These are phyloP conservation scores for Globisporangium carolinianum DNA, from an alignment of 352 stramenopile genomes.

Conservation along the genomic window DNA sequence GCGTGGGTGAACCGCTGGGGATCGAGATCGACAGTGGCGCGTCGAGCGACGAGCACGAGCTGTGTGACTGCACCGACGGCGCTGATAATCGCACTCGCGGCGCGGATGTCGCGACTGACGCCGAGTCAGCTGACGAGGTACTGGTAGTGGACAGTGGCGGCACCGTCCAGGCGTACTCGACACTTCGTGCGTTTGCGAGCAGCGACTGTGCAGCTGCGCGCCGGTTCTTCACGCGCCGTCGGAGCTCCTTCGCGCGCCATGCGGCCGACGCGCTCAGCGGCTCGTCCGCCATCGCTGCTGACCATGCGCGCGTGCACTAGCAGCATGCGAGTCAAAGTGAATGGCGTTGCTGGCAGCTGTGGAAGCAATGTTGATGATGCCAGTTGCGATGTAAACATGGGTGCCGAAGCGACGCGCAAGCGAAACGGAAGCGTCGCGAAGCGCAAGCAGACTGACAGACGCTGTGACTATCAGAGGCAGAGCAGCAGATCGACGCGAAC, in stretches of 20 bases:
- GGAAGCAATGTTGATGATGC: too few species aligned
- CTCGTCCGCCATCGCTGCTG: neutral
- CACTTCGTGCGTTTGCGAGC: neutral
- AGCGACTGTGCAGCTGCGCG: slow-evolving; percentile 12
- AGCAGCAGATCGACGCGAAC: too few species aligned
- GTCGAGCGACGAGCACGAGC: neutral
- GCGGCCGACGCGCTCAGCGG: slow-evolving; percentile 3
- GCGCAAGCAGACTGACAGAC: neutral
- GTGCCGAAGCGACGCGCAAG: neutral
- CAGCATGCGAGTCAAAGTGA: neutral
- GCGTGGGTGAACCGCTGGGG: neutral
- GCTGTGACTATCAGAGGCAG: neutral
- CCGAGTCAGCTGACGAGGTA: too few species aligned
- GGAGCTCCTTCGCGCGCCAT: slow-evolving; percentile 42
- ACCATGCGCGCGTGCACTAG: neutral
- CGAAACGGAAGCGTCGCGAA: slow-evolving; percentile 1
- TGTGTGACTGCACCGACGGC: neutral
- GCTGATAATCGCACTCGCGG: neutral
- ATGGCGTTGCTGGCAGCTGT: too few species aligned
- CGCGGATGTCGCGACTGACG: neutral
- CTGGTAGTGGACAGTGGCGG: too few species aligned
- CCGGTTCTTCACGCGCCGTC: slow-evolving; percentile 40
- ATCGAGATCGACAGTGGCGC: slow-evolving; percentile 6
- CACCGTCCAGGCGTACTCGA: neutral
- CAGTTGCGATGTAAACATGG: too few species aligned